Base-by-base conservation (phyloP, 257 asterid genomes). In the Linaria vulgaris region DNA sequence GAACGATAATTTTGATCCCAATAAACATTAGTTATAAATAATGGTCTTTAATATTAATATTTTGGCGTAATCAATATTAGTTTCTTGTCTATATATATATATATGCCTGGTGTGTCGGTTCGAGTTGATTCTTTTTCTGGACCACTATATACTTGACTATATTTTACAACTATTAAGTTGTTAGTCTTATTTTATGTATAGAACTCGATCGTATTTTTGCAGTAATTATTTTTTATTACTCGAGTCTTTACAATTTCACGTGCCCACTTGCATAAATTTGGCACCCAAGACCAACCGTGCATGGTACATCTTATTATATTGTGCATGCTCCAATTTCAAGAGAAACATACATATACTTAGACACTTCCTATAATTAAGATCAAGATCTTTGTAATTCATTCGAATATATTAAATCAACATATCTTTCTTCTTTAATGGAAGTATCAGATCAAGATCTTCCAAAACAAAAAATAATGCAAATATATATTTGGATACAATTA, bases 251-350 rank as follows among this genome's bases (percentile, higher is more conserved):
- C 5, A 34, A 34, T n/a, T 3, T 34, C 41, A 34, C 41, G 10
- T 34, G 41, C 9, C 41, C 41, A 34, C 41, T 34, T 34, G 13
- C 27, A 16, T 27, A 27, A 24, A 6, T 54, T 5, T 55, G 23
- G 39, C 41, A 55, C 44, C 41, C 41, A 25, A 55, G 44, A 27
- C 60, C 59, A 53, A 53, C 59, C 59, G 21, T 24, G 49, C 49
- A 44, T 13, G 49, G 49, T 13, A 44, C 49, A 44, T 14, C 47
- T 14, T 41, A 54, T 54, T 14, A 9, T 24, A 10, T 19, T 50
- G 13, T 50, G 12, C n/a, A n/a, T 10, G 34, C 34, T 20, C 5
- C 21, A 50, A 17, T 2, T n/a, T 50, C 1, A 20, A 50, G 15
- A 17, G 3, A 20, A n/a, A 50, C 30, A 10, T 50, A 6, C 30